Evolutionary conservation across 495 filamentous ascomycete genomes (phyloP).

Genomic region (Emericellopsis terricola): DNA sequence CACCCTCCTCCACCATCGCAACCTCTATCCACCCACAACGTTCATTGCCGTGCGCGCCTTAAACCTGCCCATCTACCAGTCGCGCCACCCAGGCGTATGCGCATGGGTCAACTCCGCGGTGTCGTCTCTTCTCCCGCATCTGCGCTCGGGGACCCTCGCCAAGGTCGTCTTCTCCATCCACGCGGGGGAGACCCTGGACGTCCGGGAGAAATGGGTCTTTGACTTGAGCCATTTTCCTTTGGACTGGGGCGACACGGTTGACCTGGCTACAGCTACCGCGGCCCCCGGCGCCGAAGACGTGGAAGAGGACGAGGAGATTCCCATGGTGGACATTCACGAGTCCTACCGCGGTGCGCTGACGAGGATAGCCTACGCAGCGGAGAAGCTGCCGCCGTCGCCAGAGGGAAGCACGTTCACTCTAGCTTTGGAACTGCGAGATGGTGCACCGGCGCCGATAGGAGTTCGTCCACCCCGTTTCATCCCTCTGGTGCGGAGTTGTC

Average conservation of each 20-base stretch:
- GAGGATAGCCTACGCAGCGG: slow-evolving; percentile 33
- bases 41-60: slow-evolving; percentile 74
- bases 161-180: slow-evolving; percentile 25
- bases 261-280: neutral
- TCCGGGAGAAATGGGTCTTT: slow-evolving; percentile 74
- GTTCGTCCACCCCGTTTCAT: slow-evolving; percentile 15
- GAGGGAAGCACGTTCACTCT: slow-evolving; percentile 70
- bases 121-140: slow-evolving; percentile 52
- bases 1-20: slow-evolving; percentile 78
- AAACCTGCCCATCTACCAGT: slow-evolving; percentile 79
- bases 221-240: slow-evolving; percentile 64
- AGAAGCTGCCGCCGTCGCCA: slow-evolving; percentile 46
- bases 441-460: slow-evolving; percentile 56
- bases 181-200: slow-evolving; percentile 9
- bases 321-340: slow-evolving; percentile 25
- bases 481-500: too few species aligned
- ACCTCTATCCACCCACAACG: slow-evolving; percentile 61
- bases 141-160: slow-evolving; percentile 36
- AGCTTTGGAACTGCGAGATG: slow-evolving; percentile 65
- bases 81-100: slow-evolving; percentile 78
- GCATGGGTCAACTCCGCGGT: slow-evolving; percentile 78
- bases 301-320: slow-evolving; percentile 9
- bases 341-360: slow-evolving; percentile 30
- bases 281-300: slow-evolving; percentile 5
- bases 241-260: slow-evolving; percentile 20